Conservation (phyloP, 2,329 filamentous ascomycete genomes). For the Celoporthe dispersa region DNA sequence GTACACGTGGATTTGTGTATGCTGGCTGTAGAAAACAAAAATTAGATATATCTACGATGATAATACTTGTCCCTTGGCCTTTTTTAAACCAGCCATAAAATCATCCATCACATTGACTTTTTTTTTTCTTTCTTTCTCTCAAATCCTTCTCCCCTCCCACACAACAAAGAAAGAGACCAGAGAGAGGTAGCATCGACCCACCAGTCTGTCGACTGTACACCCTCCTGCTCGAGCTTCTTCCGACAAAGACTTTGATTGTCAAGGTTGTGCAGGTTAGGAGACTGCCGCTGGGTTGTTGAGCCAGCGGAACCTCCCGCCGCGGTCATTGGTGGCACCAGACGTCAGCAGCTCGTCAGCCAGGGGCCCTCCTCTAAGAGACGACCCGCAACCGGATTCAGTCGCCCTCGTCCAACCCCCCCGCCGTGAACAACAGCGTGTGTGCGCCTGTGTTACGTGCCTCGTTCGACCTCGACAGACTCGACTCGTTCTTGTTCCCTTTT, state of each 20-base stretch:
- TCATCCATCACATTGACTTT: too few relatives aligned
- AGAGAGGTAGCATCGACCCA: too few relatives aligned
- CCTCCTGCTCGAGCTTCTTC: too few relatives aligned
- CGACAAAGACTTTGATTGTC: neutral
- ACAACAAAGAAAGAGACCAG: neutral
- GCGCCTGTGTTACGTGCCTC: neutral
- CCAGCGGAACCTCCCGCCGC: neutral
- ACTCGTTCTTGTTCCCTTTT: neutral
- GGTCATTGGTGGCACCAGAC: neutral
- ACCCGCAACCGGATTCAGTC: slow-evolving; percentile 11
- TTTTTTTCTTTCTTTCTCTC: neutral
- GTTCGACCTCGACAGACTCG: neutral
- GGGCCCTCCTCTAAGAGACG: neutral
- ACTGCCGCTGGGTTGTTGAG: neutral
- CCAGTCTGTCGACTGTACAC: too few relatives aligned
- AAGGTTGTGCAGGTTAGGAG: neutral
- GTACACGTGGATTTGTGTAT: neutral
- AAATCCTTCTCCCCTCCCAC: neutral
- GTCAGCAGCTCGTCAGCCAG: neutral
- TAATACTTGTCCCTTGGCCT: neutral
- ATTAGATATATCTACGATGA: neutral
- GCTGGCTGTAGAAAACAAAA: neutral
- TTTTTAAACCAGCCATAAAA: too few relatives aligned
- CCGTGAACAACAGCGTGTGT: neutral
- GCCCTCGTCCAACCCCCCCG: neutral